Conservation (phyloP, 805 yeast genomes). For the Ogataea nitratoaversa region DNA sequence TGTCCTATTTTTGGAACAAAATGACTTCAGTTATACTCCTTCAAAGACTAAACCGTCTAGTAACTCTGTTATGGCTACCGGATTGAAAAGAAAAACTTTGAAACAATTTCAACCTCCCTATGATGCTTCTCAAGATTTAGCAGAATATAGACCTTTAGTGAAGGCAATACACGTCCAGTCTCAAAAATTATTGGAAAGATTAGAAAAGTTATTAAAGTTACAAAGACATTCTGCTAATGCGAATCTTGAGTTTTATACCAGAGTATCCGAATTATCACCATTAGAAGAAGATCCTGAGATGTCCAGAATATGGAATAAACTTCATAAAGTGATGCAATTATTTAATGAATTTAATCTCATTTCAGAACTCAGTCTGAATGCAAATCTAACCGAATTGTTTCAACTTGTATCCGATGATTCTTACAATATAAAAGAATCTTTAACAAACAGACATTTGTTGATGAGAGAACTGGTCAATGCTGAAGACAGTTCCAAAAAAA, state of each 20-base stretch:
- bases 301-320: constrained; percentile 72
- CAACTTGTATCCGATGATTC: constrained; percentile 66
- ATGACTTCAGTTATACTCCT: constrained; percentile 35
- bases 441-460: constrained; percentile 85
- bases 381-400: constrained; percentile 73
- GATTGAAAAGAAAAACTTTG: constrained; percentile 80
- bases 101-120: constrained; percentile 91
- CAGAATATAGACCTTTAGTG: constrained; percentile 81
- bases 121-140: constrained; percentile 77
- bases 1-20: constrained; percentile 54
- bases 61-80: constrained; percentile 63
- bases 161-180: constrained; percentile 65
- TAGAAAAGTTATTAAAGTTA: constrained; percentile 54
- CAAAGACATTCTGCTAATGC: constrained; percentile 50
- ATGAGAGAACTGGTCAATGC: constrained; percentile 87
- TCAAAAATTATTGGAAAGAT: constrained; percentile 46
- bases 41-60: constrained; percentile 36
- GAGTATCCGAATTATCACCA: constrained; percentile 36
- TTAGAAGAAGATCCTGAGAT: constrained; percentile 59
- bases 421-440: constrained; percentile 83
- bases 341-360: constrained; percentile 75
- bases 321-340: constrained; percentile 62
- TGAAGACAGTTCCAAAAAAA: constrained; percentile 65
- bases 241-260: constrained; percentile 41
- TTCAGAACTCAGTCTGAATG: constrained; percentile 66